phyloP scores from a whole-genome alignment of 306 rosid genomes.

The Pterocarpus santalinus region DNA sequence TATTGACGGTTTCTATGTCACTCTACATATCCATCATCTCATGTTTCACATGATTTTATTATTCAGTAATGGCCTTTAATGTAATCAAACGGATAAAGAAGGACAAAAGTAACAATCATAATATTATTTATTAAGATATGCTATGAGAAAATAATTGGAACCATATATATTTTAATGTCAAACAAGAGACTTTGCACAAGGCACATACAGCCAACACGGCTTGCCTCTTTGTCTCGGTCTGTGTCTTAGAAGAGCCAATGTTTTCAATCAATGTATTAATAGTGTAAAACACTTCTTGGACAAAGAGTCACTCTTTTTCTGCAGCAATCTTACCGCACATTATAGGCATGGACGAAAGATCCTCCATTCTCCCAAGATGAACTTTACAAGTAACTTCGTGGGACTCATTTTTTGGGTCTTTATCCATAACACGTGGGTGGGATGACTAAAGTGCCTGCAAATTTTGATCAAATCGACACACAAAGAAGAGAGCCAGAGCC shows the following conservation, averaged over 20 bases:
- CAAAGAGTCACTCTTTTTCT: neutral
- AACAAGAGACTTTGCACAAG: slow-evolving; percentile 44
- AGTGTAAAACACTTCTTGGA: neutral
- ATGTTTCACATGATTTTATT: slow-evolving; percentile 8
- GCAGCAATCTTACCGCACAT: neutral
- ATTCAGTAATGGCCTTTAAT: slow-evolving; percentile 48
- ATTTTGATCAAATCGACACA: slow-evolving; percentile 37
- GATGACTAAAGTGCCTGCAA: slow-evolving; percentile 38
- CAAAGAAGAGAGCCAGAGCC: slow-evolving; percentile 32
- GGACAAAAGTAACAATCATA: slow-evolving; percentile 37
- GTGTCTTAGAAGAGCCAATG: slow-evolving; percentile 29
- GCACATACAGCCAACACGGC: slow-evolving; percentile 44
- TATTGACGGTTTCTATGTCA: slow-evolving; percentile 15
- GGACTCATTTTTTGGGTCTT: slow-evolving; percentile 6
- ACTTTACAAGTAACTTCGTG: slow-evolving; percentile 1
- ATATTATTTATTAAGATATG: slow-evolving; percentile 21
- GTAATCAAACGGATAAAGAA: slow-evolving; percentile 31
- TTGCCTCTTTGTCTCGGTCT: neutral
- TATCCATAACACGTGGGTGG: slow-evolving; percentile 41
- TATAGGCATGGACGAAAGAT: slow-evolving; percentile 30
- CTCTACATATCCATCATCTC: slow-evolving; percentile 28
- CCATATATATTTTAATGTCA: slow-evolving; percentile 17
- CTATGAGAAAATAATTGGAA: slow-evolving; percentile 42
- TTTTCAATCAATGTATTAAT: slow-evolving; percentile 25
- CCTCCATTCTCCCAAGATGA: slow-evolving; percentile 24